A percentile compares a stretch with the other conserved stretches of the same genome.
phyloP scores from a whole-genome alignment of 352 stramenopile species.

The Phytophthora hybrid region DNA sequence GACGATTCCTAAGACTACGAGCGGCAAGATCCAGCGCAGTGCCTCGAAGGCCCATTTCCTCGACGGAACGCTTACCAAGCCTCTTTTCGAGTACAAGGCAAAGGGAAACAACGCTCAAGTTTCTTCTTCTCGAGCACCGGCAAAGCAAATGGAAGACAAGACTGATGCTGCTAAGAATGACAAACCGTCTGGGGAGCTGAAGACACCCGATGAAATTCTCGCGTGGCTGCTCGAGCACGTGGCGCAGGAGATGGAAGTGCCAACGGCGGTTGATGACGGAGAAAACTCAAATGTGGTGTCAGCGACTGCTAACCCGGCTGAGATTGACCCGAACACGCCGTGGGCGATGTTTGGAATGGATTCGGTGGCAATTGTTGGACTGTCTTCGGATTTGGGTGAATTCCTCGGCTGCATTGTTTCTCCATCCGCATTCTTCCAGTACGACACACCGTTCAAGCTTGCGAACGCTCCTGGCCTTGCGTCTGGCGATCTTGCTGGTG shows the following conservation, averaged over 20 bases:
- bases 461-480: conserved; percentile 64
- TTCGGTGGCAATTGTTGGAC: conserved; percentile 71
- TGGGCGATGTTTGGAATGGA: conserved; percentile 76
- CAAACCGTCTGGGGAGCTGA: conserved; percentile 46
- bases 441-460: conserved; percentile 68
- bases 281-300: conserved; percentile 20
- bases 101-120: conserved; percentile 37
- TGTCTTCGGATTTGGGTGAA: conserved; percentile 71
- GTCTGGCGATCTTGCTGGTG: conserved; percentile 63
- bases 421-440: conserved; percentile 77
- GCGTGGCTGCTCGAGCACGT: conserved; percentile 75
- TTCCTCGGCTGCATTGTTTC: conserved; percentile 77
- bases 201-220: conserved; percentile 76
- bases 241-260: conserved; percentile 55
- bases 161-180: conserved; percentile 17
- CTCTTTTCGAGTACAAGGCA: conserved; percentile 59
- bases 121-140: conserved; percentile 12
- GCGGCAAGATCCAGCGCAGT: conserved; percentile 86
- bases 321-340: conserved; percentile 64
- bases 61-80: conserved; percentile 51
- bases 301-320: conserved; percentile 20
- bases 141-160: conserved; percentile 24
- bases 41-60: conserved; percentile 69
- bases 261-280: conserved; percentile 10
- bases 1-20: conserved; percentile 87